Evolutionary conservation across 345 rosid genomes (phyloP), one percentile per base, ranked within the genome.

Genomic region (Citrus unshiu): DNA sequence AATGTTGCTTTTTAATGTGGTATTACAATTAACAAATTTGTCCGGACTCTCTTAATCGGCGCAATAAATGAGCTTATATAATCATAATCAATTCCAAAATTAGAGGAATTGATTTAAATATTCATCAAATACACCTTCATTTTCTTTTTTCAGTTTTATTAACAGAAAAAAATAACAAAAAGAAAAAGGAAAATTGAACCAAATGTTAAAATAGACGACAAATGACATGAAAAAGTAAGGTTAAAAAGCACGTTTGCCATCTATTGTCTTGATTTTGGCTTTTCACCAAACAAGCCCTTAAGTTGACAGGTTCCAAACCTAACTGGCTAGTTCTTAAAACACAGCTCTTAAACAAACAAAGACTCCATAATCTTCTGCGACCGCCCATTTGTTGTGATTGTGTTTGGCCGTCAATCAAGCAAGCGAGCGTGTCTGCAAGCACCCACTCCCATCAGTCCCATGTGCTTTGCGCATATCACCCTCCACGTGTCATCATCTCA

Each of bases 331-430:
- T 51, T 51, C 56, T n/a, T 40, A 30, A 46, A 63, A 14, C 39
- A 63, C 22, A 63, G 7, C 5, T 40, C 21, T 14, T 75, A 10
- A 75, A 75, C 78, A 74, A 74, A 63, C 24, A 46, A 30, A 22
- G 39, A 64, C 30, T 59, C 68, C 77, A 61, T 60, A 7, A 18
- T 60, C 16, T 8, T 10, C 16, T 24, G 32, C 56, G 56, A 34
- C 85, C 73, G 78, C 81, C 83, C 83, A 80, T 67, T 72, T 85
- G 80, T 64, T 58, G 80, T 34, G 70, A 77, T 79, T 73, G 49
- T 64, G 78, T 67, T 76, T 68, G 83, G 84, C 76, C 89, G 87
- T 70, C 75, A 84, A 89, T 86, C 89, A 86, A 86, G 90, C 87
- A 80, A 81, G 7, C 7, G 7, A 35, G 90, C 85, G 87, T 87